phyloP scores from a whole-genome alignment of 73 alveolate genomes.

The Paramecium sexaurelia region DNA sequence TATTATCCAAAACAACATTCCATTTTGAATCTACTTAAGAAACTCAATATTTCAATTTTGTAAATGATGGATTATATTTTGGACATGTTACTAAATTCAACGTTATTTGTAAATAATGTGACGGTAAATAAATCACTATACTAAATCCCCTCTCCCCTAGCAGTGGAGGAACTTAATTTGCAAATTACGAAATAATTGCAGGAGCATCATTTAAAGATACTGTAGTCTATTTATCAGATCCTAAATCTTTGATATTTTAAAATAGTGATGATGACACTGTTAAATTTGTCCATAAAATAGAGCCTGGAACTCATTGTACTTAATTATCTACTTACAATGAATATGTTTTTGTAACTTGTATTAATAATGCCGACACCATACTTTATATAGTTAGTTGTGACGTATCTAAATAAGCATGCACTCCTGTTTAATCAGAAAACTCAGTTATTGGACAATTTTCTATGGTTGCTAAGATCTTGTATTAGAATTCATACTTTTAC shows the following conservation, averaged over 20 bases:
- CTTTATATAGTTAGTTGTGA: not conserved
- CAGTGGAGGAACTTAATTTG: not conserved
- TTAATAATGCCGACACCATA: not conserved
- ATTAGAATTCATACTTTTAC: not conserved
- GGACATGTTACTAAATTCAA: not conserved
- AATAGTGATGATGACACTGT: not conserved
- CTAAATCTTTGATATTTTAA: not conserved
- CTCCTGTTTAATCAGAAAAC: not conserved
- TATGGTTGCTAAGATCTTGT: not conserved
- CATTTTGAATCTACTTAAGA: not conserved
- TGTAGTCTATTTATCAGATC: not conserved
- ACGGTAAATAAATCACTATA: not conserved
- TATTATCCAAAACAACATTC: not conserved
- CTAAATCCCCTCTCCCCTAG: not conserved
- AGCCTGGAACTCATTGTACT: not conserved
- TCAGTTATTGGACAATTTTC: not conserved
- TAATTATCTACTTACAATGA: not conserved
- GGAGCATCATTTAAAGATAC: not conserved
- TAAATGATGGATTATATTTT: not conserved
- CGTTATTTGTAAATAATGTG: not conserved
- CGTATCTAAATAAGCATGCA: not conserved
- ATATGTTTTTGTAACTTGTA: not conserved
- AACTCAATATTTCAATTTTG: not conserved
- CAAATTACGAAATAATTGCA: not conserved
- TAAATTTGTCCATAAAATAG: not conserved